Evolutionary conservation across 2,329 filamentous ascomycete genomes (phyloP).

Genomic region (Cercospora sp.): DNA sequence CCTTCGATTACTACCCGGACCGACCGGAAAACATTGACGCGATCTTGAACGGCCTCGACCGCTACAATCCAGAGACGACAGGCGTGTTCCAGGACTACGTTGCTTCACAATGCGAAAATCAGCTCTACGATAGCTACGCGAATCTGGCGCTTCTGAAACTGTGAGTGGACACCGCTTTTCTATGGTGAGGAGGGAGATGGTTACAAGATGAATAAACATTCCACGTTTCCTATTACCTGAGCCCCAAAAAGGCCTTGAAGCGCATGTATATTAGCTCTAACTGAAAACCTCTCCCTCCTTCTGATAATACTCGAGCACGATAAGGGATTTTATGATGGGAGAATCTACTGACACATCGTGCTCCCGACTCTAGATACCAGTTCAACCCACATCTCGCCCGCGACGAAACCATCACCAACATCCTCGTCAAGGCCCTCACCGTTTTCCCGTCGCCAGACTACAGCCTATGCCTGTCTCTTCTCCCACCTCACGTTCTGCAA

Average conservation of each 20-base stretch:
- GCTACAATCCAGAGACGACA: slow-evolving; percentile 98
- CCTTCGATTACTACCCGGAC: slow-evolving; percentile 86
- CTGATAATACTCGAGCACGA: background rate
- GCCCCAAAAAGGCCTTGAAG: slow-evolving; percentile 58
- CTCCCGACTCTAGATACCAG: slow-evolving; percentile 70
- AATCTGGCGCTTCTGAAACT: slow-evolving; percentile 95
- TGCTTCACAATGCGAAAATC: slow-evolving; percentile 88
- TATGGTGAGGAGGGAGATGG: slow-evolving; percentile 6
- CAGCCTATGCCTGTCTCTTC: slow-evolving; percentile 87
- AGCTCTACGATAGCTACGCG: slow-evolving; percentile 93
- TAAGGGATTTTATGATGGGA: slow-evolving; percentile 13
- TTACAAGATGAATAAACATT: slow-evolving; percentile 73
- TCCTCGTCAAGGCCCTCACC: slow-evolving; percentile 96
- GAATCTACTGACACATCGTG: background rate
- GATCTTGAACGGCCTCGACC: slow-evolving; percentile 95
- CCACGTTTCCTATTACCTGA: slow-evolving; percentile 99
- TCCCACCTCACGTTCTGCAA: slow-evolving; percentile 77
- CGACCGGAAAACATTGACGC: slow-evolving; percentile 86
- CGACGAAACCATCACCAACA: slow-evolving; percentile 97
- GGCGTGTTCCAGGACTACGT: slow-evolving; percentile 92
- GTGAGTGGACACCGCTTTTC: slow-evolving; percentile 60
- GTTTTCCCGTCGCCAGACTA: slow-evolving; percentile 97
- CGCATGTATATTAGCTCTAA: slow-evolving; percentile 68
- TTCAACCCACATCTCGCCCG: slow-evolving; percentile 98
- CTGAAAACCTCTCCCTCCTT: slow-evolving; percentile 54